phyloP scores from a whole-genome alignment of 441 rosid species.

The Capsella rubella region DNA sequence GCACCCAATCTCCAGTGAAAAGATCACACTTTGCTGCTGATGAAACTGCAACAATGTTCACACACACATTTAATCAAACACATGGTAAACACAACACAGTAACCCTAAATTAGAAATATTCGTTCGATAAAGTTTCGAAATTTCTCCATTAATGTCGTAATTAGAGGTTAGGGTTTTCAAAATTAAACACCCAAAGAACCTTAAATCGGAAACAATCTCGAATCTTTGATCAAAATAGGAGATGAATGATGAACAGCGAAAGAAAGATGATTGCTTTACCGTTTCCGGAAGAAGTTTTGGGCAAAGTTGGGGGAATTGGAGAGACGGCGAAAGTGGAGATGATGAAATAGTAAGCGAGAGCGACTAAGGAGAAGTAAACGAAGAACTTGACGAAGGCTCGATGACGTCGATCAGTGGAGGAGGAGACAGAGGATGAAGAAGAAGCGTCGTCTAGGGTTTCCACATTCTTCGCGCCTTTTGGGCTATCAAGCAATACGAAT shows the following conservation, averaged over 20 bases:
- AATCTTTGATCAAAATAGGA: neutral
- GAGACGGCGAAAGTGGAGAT: conserved; percentile 55
- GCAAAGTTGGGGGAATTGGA: conserved; percentile 29
- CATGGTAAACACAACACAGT: neutral
- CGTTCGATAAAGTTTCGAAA: neutral
- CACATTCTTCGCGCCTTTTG: conserved; percentile 39
- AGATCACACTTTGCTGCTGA: conserved; percentile 55
- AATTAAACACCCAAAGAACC: conserved; percentile 7
- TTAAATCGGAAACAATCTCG: neutral
- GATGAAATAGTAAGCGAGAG: conserved; percentile 68
- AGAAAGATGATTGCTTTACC: conserved; percentile 34
- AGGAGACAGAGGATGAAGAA: conserved; percentile 29
- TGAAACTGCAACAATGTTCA: conserved; percentile 42
- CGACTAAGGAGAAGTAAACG: conserved; percentile 55
- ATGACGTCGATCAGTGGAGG: conserved; percentile 42
- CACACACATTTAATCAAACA: conserved; percentile 37
- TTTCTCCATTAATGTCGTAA: neutral
- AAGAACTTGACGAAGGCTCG: conserved; percentile 61
- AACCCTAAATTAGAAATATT: neutral
- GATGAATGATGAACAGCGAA: neutral
- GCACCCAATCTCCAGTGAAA: conserved; percentile 67
- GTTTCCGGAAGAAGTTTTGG: conserved; percentile 40
- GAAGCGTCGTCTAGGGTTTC: conserved; percentile 40
- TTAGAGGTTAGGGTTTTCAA: neutral
- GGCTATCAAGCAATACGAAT: neutral